Percentiles rank a stretch among this genome's conserved stretches.
These are phyloP conservation scores for Populus euphratica DNA, from an alignment of 345 rosid genomes.

Conservation along the genomic window DNA sequence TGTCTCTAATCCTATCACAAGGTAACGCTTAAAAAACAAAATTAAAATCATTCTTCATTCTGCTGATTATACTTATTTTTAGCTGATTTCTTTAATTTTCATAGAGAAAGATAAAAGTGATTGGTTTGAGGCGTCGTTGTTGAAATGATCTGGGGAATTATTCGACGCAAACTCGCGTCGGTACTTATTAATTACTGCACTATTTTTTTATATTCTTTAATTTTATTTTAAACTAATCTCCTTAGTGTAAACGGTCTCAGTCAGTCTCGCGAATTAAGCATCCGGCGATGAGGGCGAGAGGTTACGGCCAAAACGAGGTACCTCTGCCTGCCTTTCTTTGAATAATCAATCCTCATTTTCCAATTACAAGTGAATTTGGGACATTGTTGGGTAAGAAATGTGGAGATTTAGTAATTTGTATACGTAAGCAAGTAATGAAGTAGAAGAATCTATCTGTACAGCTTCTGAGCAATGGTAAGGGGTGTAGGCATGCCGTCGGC, in stretches of 20 bases:
- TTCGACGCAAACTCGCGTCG: conserved; percentile 23
- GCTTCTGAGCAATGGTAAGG: background rate
- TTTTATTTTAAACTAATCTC: background rate
- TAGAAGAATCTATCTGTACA: background rate
- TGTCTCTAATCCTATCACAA: too few species aligned
- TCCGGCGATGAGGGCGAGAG: conserved; percentile 11
- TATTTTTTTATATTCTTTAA: background rate
- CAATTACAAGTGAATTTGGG: too few species aligned
- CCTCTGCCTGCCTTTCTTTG: background rate
- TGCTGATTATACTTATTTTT: background rate
- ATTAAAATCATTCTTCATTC: too few species aligned
- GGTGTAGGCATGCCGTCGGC: background rate
- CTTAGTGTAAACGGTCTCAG: conserved; percentile 12
- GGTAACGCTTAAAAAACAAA: too few species aligned
- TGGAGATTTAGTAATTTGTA: too few species aligned
- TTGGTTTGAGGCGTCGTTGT: background rate
- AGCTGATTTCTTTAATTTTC: background rate
- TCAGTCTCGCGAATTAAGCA: conserved; percentile 12
- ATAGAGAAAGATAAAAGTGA: too few species aligned
- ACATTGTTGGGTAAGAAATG: too few species aligned
- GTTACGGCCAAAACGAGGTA: conserved; percentile 16
- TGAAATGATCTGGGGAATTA: conserved; percentile 25
- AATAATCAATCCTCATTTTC: too few species aligned
- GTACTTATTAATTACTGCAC: background rate
- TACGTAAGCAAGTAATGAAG: too few species aligned